Percentiles rank a stretch among this genome's conserved stretches.
phyloP scores from a whole-genome alignment of 2,329 filamentous ascomycete genomes.

The Colletotrichum tanaceti region DNA sequence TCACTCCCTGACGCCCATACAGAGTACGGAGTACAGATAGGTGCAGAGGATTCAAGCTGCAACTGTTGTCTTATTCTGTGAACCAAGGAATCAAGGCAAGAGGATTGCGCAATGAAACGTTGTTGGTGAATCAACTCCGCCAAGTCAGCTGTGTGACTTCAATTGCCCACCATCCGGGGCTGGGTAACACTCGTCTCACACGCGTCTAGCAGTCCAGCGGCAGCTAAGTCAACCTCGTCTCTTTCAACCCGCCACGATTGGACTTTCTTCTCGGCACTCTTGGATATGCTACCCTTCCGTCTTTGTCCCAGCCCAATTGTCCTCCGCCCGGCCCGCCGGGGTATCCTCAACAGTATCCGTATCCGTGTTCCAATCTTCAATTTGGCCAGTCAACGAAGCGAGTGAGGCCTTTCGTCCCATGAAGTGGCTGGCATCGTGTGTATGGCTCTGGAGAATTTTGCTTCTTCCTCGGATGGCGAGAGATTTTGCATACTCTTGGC shows the following conservation, averaged over 20 bases:
- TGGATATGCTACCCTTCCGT: not conserved
- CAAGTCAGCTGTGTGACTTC: not conserved
- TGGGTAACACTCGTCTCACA: not conserved
- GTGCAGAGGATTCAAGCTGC: conserved; percentile 4
- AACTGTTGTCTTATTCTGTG: not conserved
- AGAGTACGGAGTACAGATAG: no score
- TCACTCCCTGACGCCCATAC: conserved; percentile 7
- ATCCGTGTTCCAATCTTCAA: no score
- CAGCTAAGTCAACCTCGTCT: not conserved
- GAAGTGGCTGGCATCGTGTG: not conserved
- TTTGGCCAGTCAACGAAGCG: not conserved
- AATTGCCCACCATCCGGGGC: not conserved
- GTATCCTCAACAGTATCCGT: not conserved
- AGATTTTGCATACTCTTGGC: not conserved
- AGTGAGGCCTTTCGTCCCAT: not conserved
- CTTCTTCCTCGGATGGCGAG: not conserved
- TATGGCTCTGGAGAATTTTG: no score
- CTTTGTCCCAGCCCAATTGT: not conserved
- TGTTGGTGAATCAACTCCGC: not conserved
- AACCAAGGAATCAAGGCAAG: not conserved
- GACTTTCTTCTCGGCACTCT: not conserved
- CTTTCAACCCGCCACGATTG: not conserved
- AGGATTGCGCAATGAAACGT: conserved; percentile 11
- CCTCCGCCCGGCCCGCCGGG: not conserved
- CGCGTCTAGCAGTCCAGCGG: not conserved